phyloP scores from a whole-genome alignment of 108 stramenopile species.

The Cyclotella baltica region DNA sequence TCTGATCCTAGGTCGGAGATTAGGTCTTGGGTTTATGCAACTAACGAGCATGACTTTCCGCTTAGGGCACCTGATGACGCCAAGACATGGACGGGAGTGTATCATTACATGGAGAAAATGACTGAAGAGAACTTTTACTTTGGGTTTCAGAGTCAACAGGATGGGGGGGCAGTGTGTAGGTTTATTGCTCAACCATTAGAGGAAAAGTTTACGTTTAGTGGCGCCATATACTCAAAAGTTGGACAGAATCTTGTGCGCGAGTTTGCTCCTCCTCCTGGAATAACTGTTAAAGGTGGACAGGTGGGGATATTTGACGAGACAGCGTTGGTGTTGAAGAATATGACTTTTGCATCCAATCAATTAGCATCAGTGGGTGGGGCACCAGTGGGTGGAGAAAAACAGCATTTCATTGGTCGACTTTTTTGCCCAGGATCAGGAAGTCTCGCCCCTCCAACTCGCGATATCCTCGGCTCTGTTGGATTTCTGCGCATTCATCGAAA shows the following conservation, averaged over 20 bases:
- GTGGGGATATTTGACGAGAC: background rate
- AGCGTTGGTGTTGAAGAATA: background rate
- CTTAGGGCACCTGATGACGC: constrained; percentile 43
- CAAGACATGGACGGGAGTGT: constrained; percentile 37
- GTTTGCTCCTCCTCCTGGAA: background rate
- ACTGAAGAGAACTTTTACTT: constrained; percentile 32
- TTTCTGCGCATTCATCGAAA: constrained; percentile 15
- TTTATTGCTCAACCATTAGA: constrained; percentile 15
- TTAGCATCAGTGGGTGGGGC: too few species aligned
- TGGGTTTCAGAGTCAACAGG: constrained; percentile 23
- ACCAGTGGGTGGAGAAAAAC: constrained; percentile 10
- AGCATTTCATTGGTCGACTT: constrained; percentile 36
- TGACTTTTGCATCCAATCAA: constrained; percentile 5
- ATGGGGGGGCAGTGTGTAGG: constrained; percentile 24
- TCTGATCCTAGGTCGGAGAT: constrained; percentile 25
- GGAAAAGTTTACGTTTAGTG: constrained; percentile 37
- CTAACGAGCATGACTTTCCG: constrained; percentile 32
- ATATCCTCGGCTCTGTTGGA: constrained; percentile 31
- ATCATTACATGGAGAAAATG: constrained; percentile 39
- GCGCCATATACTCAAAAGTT: background rate
- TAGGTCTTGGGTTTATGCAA: constrained; percentile 15
- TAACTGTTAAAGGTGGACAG: constrained; percentile 25
- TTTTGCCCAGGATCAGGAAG: constrained; percentile 27
- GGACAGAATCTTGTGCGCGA: background rate
- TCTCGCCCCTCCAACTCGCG: background rate